Evolutionary conservation across 352 stramenopile genomes (phyloP).

Genomic region (Halophytophthora polymorphica): DNA sequence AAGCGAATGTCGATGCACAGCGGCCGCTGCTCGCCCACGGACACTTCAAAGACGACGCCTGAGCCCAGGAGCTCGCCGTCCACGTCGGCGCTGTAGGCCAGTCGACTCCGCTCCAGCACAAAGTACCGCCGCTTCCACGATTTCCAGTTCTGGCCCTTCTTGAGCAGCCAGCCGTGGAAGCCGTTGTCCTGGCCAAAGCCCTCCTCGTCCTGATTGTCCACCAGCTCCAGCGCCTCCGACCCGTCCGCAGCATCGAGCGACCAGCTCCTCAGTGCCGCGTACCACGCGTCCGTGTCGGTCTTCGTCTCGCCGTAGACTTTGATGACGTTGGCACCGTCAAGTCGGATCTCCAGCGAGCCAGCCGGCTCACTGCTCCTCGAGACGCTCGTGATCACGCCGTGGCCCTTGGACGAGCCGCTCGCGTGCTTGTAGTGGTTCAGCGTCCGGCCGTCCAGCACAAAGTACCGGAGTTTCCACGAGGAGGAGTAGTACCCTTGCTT

Average conservation of each 20-base stretch:
- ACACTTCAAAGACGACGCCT: constrained; percentile 65
- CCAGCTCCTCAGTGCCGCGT: constrained; percentile 29
- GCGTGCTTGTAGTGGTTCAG: constrained; percentile 57
- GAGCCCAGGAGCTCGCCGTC: constrained; percentile 48
- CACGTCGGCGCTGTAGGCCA: constrained; percentile 45
- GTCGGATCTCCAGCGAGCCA: constrained; percentile 41
- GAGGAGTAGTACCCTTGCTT: constrained; percentile 41
- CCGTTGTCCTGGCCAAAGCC: constrained; percentile 9
- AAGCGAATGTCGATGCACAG: constrained; percentile 72
- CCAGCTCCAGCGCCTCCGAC: background rate
- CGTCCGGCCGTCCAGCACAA: constrained; percentile 47
- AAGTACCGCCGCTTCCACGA: constrained; percentile 85
- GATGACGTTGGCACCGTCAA: constrained; percentile 42
- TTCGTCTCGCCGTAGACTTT: constrained; percentile 45
- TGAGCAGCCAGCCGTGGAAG: constrained; percentile 68
- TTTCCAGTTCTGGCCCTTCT: constrained; percentile 81
- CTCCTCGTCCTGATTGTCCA: constrained; percentile 19
- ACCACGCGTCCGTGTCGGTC: constrained; percentile 51
- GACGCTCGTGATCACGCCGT: constrained; percentile 52
- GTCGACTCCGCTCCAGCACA: constrained; percentile 52
- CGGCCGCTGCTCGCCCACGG: constrained; percentile 46
- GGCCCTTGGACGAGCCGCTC: constrained; percentile 29
- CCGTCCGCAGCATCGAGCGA: constrained; percentile 19
- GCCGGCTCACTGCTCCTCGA: constrained; percentile 24
- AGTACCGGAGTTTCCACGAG: constrained; percentile 71